Evolutionary conservation across 2,329 filamentous ascomycete species (phyloP), one percentile per base, ranked within the genome.

Genomic region (Trichoderma sp.): DNA sequence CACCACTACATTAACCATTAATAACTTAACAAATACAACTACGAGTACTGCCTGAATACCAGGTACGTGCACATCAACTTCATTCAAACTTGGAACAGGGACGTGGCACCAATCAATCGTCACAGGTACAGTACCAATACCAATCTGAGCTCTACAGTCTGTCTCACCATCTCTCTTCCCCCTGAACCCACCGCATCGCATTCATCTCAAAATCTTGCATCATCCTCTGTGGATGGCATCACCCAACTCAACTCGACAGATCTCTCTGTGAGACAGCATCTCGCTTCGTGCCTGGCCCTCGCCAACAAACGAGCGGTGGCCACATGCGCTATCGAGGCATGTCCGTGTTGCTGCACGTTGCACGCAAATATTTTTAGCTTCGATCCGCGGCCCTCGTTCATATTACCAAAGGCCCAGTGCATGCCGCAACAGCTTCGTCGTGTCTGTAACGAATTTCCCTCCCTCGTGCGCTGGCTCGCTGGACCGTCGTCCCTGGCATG

Each of bases 71-170:
- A 21, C 47, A 53, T 53, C 47, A 53, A 53, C 47, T 53, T 53
- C n/a, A 24, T 53, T 51, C 47, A 53, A 7, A 6, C 57, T 34
- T 15, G 11, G 11, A n/a, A 14, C 18, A 34, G 53, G 32, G 51
- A 64, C 71, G 53, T 73, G 71, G 71, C 68, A 71, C 71, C 71
- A 71, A 69, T 73, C 71, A 71, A 69, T 58, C 30, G 47, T 14
- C 9, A 18, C 21, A 32, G 61, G 39, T 32, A 60, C 32, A 21
- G 4, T 12, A 30, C 53, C 12, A 24, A 6, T 21, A 36, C 34
- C 34, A 24, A 24, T 24, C 24, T 24, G 24, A 24, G 24, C 24
- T 24, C 24, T 24, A 24, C 24, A 24, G 24, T 24, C 24, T 24
- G 67, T 70, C 67, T 70, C 67, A 70, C 67, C 24, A 53, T 7